phyloP scores from a whole-genome alignment of 1,284 basidiomycete genomes.

The Neolentinus lepideus region DNA sequence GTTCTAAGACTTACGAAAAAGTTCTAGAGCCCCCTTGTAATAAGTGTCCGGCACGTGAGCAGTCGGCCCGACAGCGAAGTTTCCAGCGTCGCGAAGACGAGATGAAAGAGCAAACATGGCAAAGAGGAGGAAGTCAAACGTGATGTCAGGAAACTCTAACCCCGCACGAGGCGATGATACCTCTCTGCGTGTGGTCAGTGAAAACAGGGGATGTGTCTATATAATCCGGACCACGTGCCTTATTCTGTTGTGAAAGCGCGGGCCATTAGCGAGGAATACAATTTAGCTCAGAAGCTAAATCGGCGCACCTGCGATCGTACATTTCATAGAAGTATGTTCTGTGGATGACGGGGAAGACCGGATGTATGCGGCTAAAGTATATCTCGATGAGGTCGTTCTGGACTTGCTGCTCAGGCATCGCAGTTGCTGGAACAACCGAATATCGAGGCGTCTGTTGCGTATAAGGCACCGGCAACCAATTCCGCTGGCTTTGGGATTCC shows the following conservation, averaged over 20 bases:
- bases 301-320: constrained; percentile 25
- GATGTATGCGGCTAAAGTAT: constrained; percentile 77
- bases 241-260: neutral
- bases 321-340: constrained; percentile 62
- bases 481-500: no score
- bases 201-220: no score
- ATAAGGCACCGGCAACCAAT: no score
- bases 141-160: neutral
- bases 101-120: constrained; percentile 77
- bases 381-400: constrained; percentile 58
- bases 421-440: constrained; percentile 28
- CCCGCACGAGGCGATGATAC: neutral
- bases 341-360: constrained; percentile 66
- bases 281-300: neutral
- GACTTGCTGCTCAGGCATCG: constrained; percentile 43
- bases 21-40: constrained; percentile 43
- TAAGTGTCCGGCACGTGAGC: constrained; percentile 62
- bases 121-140: constrained; percentile 49
- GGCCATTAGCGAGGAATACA: neutral
- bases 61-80: constrained; percentile 23
- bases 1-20: neutral
- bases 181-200: no score
- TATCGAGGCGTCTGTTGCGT: neutral
- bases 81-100: constrained; percentile 33
- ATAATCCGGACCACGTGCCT: no score